phyloP scores from a whole-genome alignment of 768 basidiomycete species.

The Sporobolomyces roseus region DNA sequence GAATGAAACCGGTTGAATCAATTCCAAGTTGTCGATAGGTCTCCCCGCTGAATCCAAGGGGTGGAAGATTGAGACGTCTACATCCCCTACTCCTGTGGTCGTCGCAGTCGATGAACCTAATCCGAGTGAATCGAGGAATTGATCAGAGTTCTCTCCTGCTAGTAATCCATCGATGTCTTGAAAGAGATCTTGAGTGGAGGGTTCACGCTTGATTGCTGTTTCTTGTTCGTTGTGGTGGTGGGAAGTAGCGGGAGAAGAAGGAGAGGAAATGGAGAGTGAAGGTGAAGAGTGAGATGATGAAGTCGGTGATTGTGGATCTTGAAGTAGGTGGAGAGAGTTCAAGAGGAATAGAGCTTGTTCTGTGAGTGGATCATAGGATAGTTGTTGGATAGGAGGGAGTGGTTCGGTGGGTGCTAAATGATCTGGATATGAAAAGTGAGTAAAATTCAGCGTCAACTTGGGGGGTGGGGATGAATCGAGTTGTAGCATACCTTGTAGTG shows the following conservation, averaged over 20 bases:
- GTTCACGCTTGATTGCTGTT: background rate
- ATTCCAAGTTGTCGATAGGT: background rate
- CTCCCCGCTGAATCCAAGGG: slow-evolving; percentile 30
- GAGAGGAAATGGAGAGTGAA: too few species aligned
- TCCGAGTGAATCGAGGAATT: slow-evolving; percentile 28
- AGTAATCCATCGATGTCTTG: slow-evolving; percentile 1
- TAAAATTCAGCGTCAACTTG: background rate
- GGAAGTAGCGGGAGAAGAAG: background rate
- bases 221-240: slow-evolving; percentile 7
- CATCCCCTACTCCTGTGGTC: slow-evolving; percentile 5
- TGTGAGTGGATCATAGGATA: slow-evolving; percentile 20
- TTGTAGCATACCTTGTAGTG: slow-evolving; percentile 20
- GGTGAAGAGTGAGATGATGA: too few species aligned
- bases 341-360: slow-evolving; percentile 14
- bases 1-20: slow-evolving; percentile 22
- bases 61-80: slow-evolving; percentile 23
- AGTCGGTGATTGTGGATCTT: background rate
- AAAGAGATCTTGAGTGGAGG: too few species aligned
- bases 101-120: background rate
- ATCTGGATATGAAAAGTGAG: slow-evolving; percentile 5
- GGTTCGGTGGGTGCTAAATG: background rate
- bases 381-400: slow-evolving; percentile 5
- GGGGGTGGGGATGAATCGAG: background rate
- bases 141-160: background rate
- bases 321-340: background rate